Conservation (phyloP, 2,329 filamentous ascomycete genomes). For the Cyphellophora attinorum region DNA sequence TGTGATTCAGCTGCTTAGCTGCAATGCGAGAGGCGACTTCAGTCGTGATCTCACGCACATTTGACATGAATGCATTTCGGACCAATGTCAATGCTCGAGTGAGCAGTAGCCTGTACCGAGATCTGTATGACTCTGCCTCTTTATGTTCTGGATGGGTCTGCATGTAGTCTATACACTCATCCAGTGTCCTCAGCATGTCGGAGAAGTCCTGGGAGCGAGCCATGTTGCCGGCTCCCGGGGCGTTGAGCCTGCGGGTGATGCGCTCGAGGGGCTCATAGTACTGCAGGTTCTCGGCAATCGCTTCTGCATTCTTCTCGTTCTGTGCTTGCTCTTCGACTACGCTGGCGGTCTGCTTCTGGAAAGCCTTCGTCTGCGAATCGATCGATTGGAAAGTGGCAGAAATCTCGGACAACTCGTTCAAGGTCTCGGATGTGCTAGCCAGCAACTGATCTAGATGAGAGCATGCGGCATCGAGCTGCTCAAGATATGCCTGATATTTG, state of each 20-base stretch:
- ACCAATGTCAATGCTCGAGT: slow-evolving; percentile 59
- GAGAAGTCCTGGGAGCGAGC: slow-evolving; percentile 78
- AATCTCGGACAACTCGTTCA: slow-evolving; percentile 66
- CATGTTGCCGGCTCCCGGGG: slow-evolving; percentile 75
- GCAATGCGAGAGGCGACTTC: slow-evolving; percentile 55
- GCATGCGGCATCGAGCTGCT: slow-evolving; percentile 72
- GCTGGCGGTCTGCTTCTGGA: slow-evolving; percentile 85
- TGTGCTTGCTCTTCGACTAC: slow-evolving; percentile 73
- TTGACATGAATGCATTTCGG: slow-evolving; percentile 55
- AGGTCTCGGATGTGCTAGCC: slow-evolving; percentile 63
- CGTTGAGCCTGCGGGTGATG: slow-evolving; percentile 81
- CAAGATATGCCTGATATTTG: slow-evolving; percentile 73
- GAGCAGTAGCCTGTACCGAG: slow-evolving; percentile 75
- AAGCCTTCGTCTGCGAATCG: slow-evolving; percentile 82
- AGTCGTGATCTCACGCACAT: slow-evolving; percentile 52
- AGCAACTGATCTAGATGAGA: slow-evolving; percentile 73
- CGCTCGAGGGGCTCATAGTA: slow-evolving; percentile 93
- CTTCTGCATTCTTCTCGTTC: slow-evolving; percentile 68
- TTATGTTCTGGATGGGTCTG: slow-evolving; percentile 72
- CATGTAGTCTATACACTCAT: slow-evolving; percentile 91
- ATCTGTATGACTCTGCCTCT: slow-evolving; percentile 78
- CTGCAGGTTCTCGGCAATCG: slow-evolving; percentile 80
- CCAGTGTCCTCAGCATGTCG: slow-evolving; percentile 77
- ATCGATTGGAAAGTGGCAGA: slow-evolving; percentile 82
- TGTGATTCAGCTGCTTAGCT: slow-evolving; percentile 60